A percentile compares a stretch with the other conserved stretches of the same genome.
phyloP scores from a whole-genome alignment of 164 flowering plant genomes.

The Aristolochia contorta region DNA sequence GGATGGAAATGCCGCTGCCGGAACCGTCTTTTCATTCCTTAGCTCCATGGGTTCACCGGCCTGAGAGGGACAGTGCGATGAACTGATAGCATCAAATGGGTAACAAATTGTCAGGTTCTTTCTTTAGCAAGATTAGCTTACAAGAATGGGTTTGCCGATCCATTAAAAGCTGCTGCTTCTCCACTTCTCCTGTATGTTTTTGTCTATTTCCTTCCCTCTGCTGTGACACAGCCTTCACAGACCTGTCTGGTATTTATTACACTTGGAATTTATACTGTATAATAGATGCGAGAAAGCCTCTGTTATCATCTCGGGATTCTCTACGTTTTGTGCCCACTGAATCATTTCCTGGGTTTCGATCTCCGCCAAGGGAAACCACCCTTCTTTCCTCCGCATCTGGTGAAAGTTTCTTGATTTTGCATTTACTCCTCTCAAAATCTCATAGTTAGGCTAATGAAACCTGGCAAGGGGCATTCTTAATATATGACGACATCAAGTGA shows the following conservation, averaged over 20 bases:
- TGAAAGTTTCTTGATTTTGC: too few species aligned
- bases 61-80: not conserved
- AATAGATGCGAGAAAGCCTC: not conserved
- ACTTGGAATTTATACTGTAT: conserved; percentile 6
- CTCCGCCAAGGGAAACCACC: too few species aligned
- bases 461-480: too few species aligned
- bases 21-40: conserved; percentile 12
- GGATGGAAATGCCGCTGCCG: conserved; percentile 17
- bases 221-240: not conserved
- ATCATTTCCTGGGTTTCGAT: not conserved
- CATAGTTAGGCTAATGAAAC: too few species aligned
- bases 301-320: conserved; percentile 5
- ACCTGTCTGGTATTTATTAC: not conserved
- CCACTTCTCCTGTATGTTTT: not conserved
- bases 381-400: too few species aligned
- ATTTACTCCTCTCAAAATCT: too few species aligned
- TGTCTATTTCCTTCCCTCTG: too few species aligned
- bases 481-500: too few species aligned
- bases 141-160: not conserved
- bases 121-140: not conserved
- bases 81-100: not conserved
- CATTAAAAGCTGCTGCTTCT: conserved; percentile 4
- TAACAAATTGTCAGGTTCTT: not conserved
- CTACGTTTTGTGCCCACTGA: not conserved
- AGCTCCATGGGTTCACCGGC: not conserved